phyloP scores from a whole-genome alignment of 1,284 basidiomycete species.

The Termitomyces sp. region DNA sequence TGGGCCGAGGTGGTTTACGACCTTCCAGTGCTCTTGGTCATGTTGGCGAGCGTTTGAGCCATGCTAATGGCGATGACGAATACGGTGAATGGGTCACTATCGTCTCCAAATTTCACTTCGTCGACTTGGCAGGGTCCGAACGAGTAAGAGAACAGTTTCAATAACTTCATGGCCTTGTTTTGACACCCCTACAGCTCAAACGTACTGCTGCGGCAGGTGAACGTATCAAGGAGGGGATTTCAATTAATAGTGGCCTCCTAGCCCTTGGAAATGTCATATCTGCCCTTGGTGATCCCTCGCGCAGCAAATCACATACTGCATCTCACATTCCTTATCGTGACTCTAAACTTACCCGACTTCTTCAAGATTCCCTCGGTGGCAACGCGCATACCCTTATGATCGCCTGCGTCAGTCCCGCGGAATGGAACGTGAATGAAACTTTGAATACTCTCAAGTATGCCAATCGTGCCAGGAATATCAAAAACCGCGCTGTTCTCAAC shows the following conservation, averaged over 20 bases:
- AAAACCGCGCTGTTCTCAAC: constrained; percentile 89
- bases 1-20: constrained; percentile 65
- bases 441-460: constrained; percentile 98
- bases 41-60: constrained; percentile 40
- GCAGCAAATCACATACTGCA: constrained; percentile 69
- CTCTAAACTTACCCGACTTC: constrained; percentile 88
- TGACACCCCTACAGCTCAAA: constrained; percentile 58
- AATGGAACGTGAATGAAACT: constrained; percentile 94
- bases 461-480: constrained; percentile 95
- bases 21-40: constrained; percentile 72
- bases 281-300: constrained; percentile 90
- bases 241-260: constrained; percentile 94
- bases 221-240: constrained; percentile 95
- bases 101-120: constrained; percentile 97
- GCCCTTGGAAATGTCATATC: constrained; percentile 98
- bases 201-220: constrained; percentile 91
- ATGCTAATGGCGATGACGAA: constrained; percentile 49
- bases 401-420: constrained; percentile 93
- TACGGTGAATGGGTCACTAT: constrained; percentile 83
- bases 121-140: constrained; percentile 96
- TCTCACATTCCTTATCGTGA: constrained; percentile 95
- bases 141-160: constrained; percentile 48
- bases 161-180: constrained; percentile 9
- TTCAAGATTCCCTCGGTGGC: constrained; percentile 98
- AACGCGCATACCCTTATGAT: constrained; percentile 99